Conservation (phyloP, 192 early-diverging fungal genomes). For the Backusella liffmaniae region DNA sequence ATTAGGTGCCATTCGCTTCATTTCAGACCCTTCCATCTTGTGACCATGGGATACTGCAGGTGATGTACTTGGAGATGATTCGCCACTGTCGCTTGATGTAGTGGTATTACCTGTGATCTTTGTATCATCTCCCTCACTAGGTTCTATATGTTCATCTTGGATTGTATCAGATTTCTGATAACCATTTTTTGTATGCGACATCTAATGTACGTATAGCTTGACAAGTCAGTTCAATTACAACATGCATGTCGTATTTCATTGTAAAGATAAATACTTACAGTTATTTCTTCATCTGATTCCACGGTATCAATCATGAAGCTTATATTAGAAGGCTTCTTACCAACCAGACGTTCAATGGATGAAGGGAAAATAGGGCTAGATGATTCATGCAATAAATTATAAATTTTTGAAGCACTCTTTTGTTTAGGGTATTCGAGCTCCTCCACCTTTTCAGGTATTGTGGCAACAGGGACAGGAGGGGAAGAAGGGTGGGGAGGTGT, state of each 20-base stretch:
- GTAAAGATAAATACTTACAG: not conserved
- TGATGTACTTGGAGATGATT: not conserved
- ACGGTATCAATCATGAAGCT: constrained; percentile 20
- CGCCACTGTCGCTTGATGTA: not conserved
- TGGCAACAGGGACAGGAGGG: not conserved
- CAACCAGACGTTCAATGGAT: constrained; percentile 4
- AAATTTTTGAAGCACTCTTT: not conserved
- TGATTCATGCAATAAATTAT: constrained; percentile 2
- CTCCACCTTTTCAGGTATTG: not conserved
- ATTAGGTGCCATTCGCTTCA: not conserved
- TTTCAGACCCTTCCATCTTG: not conserved
- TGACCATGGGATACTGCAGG: not conserved
- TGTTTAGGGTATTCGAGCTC: not conserved
- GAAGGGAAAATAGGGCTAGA: constrained; percentile 17
- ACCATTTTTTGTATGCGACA: not conserved
- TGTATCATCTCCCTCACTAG: not conserved
- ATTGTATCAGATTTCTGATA: not conserved
- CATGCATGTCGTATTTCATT: not conserved
- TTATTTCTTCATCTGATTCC: constrained; percentile 15
- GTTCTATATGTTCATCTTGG: not conserved
- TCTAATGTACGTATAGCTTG: not conserved
- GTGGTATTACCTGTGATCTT: not conserved
- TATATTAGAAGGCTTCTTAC: constrained; percentile 11
- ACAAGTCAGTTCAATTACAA: not conserved
- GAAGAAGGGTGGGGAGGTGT: not conserved